phyloP scores from a whole-genome alignment of 106 monocot species.

The Triglochin maritima region DNA sequence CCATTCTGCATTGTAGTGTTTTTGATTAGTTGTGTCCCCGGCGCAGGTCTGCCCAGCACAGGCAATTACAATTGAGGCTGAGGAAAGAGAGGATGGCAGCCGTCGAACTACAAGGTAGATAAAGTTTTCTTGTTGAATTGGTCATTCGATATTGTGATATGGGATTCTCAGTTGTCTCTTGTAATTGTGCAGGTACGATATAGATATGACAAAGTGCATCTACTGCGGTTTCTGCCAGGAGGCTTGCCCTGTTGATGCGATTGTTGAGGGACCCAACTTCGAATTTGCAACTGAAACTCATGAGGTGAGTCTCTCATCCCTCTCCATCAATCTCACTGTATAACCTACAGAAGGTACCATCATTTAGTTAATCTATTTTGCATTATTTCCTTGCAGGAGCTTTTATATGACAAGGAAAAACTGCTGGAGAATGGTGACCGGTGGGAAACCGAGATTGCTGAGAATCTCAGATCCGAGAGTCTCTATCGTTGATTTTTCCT shows the following conservation, averaged over 20 bases:
- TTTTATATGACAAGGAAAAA: slow-evolving; percentile 95
- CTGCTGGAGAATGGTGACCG: slow-evolving; percentile 88
- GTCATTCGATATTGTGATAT: background rate
- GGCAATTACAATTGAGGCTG: slow-evolving; percentile 96
- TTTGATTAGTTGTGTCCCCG: too few species aligned
- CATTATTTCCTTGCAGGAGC: slow-evolving; percentile 31
- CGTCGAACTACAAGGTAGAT: slow-evolving; percentile 81
- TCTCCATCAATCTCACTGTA: background rate
- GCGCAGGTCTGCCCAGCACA: slow-evolving; percentile 91
- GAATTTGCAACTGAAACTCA: slow-evolving; percentile 97
- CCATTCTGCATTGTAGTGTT: too few species aligned
- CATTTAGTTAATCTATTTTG: background rate
- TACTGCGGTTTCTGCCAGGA: slow-evolving; percentile 98
- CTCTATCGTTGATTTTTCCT: slow-evolving; percentile 55
- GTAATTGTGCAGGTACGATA: slow-evolving; percentile 62
- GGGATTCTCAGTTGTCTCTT: too few species aligned
- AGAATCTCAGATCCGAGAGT: slow-evolving; percentile 78
- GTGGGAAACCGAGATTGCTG: slow-evolving; percentile 94
- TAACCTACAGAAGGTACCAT: background rate
- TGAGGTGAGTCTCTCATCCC: slow-evolving; percentile 37
- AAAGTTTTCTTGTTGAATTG: background rate
- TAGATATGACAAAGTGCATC: slow-evolving; percentile 97
- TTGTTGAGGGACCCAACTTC: slow-evolving; percentile 96
- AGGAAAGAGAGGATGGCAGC: slow-evolving; percentile 96
- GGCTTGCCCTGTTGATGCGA: slow-evolving; percentile 94